Conservation (phyloP, 1,284 basidiomycete species). For the Apiotrichum mycotoxinovorans region DNA sequence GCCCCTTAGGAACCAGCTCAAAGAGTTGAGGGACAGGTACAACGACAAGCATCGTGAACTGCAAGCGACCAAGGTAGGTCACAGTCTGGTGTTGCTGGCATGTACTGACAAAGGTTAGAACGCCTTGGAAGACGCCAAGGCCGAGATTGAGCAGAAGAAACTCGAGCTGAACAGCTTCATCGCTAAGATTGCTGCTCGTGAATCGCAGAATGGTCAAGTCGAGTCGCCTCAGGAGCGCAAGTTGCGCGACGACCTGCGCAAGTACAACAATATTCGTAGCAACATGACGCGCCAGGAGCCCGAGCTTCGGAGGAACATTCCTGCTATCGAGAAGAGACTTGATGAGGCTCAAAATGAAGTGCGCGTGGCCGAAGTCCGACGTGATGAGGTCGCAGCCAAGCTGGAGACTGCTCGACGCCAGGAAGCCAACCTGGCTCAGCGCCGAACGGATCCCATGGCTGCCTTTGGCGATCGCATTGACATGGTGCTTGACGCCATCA, state of each 20-base stretch:
- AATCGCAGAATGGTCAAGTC: slow-evolving; percentile 1
- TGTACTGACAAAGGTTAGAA: neutral
- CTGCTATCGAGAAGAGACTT: neutral
- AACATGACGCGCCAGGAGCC: slow-evolving; percentile 26
- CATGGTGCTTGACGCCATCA: slow-evolving; percentile 58
- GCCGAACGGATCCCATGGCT: slow-evolving; percentile 55
- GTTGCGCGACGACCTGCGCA: slow-evolving; percentile 27
- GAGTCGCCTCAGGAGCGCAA: slow-evolving; percentile 16
- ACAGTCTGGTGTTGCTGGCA: neutral
- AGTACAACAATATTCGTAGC: slow-evolving; percentile 55
- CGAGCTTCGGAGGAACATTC: neutral
- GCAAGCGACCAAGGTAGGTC: neutral
- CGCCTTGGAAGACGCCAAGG: slow-evolving; percentile 4
- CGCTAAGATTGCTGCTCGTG: slow-evolving; percentile 14
- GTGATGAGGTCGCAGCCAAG: neutral
- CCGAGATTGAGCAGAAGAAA: slow-evolving; percentile 54
- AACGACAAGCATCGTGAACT: neutral
- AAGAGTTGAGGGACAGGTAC: no score
- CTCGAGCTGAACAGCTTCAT: slow-evolving; percentile 43
- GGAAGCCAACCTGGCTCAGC: neutral
- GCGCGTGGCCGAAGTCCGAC: neutral
- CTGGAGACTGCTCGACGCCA: neutral
- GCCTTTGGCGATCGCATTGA: slow-evolving; percentile 46
- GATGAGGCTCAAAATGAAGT: neutral
- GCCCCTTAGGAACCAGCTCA: no score